Evolutionary conservation across 768 basidiomycete species (phyloP).

Genomic region (Plicaturopsis crispa): DNA sequence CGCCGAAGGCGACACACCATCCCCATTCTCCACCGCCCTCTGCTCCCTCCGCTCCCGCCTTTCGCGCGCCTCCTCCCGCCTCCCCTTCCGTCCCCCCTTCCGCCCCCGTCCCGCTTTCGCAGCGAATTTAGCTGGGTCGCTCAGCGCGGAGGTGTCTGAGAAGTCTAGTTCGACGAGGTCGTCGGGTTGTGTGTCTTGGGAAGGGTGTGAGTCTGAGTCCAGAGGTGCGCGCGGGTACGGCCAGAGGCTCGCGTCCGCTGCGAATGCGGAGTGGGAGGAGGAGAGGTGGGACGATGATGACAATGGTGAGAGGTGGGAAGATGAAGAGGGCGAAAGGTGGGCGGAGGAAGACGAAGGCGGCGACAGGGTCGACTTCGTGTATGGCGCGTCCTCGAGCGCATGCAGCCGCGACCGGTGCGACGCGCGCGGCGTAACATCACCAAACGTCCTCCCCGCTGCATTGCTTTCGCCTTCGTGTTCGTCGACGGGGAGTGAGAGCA

Average conservation of each 20-base stretch:
- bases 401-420: slow-evolving; percentile 24
- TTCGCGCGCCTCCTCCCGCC: slow-evolving; percentile 21
- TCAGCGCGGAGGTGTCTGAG: slow-evolving; percentile 63
- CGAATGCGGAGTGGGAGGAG: slow-evolving; percentile 54
- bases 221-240: slow-evolving; percentile 50
- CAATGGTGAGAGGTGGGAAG: slow-evolving; percentile 5
- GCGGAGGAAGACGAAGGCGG: neutral
- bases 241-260: slow-evolving; percentile 61
- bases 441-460: slow-evolving; percentile 16
- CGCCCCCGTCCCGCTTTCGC: slow-evolving; percentile 22
- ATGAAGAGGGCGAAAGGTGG: slow-evolving; percentile 3
- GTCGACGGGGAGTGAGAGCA: slow-evolving; percentile 20
- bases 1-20: slow-evolving; percentile 16
- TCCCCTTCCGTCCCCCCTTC: slow-evolving; percentile 16
- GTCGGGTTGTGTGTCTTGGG: slow-evolving; percentile 33
- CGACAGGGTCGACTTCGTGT: slow-evolving; percentile 9
- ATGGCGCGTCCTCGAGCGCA: slow-evolving; percentile 1
- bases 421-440: slow-evolving; percentile 62
- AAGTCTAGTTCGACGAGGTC: slow-evolving; percentile 76
- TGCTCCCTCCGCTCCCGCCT: slow-evolving; percentile 27
- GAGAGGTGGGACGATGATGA: slow-evolving; percentile 5
- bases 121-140: slow-evolving; percentile 54
- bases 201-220: slow-evolving; percentile 22
- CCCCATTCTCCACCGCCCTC: slow-evolving; percentile 30
- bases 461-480: slow-evolving; percentile 13